Base-by-base conservation (phyloP, 306 rosid species). In the Lathyrus sativus region DNA sequence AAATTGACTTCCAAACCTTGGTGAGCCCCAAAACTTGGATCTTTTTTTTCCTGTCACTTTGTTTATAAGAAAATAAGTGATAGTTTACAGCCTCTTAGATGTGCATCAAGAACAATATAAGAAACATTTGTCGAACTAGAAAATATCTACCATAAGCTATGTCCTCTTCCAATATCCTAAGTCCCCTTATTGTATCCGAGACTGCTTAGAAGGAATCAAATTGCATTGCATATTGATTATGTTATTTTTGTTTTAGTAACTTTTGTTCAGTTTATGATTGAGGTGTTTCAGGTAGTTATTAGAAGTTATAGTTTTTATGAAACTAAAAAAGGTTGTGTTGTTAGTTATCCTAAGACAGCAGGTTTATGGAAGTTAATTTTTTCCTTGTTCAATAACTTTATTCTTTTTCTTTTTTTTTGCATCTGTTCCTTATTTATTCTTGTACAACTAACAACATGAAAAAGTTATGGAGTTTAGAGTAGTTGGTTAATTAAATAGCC, bases 1-100 rank as follows among this genome's bases (percentile, higher is more conserved):
- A 88, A 78, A 82, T 88, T 65, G 90, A 86, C 74, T 88, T 86
- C 33, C 84, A 81, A 63, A 82, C 89, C 59, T 82, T 93, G 76
- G 98, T 90, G 82, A 88, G 98, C 75, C 31, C 63, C 53, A 37
- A 9, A 37, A 65, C 24, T 71, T 63, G 64, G 33, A 39, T 61
- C n/a, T n/a, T 38, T 60, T 60, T 26, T 9, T 50, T 24, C 24
- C 41, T 54, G 53, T 62, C 57, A 9, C 50, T 26, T 9, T 67
- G 11, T 7, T 18, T 13, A 45, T 53, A 51, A 49, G 13, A 31
- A 68, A 54, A 35, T 50, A 54, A 44, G 46, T 37, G 41, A 62
- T 65, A 3, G 31, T 60, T 81, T 54, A 44, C 67, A 2, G 8
- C n/a, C 24, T 45, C 62, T 59, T 54, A 50, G 28, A 18, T 9